Evolutionary conservation across 2,329 filamentous ascomycete genomes (phyloP).

Genomic region (Fusarium solani-melongenae): DNA sequence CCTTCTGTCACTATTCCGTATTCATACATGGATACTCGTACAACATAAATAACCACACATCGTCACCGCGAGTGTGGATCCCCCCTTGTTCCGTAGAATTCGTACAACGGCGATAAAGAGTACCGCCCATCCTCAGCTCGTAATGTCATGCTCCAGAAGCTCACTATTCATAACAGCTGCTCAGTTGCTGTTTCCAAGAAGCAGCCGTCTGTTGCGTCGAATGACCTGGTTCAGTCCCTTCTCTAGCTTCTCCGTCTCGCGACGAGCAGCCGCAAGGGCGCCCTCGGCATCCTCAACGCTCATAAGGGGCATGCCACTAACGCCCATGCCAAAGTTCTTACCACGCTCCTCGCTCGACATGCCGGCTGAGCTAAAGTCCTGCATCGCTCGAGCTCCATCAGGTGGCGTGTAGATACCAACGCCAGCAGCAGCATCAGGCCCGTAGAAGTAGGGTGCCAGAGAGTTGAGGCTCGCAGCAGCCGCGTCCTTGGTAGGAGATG

Average conservation of each 20-base stretch:
- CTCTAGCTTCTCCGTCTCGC: constrained; percentile 71
- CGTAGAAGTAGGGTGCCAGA: constrained; percentile 67
- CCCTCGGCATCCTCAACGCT: constrained; percentile 72
- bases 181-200: constrained; percentile 53
- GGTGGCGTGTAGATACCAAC: constrained; percentile 57
- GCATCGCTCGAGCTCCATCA: constrained; percentile 49
- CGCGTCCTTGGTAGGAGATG: constrained; percentile 55
- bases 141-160: not conserved
- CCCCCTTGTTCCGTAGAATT: not conserved
- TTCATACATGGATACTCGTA: constrained; percentile 12
- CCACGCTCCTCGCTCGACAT: constrained; percentile 45
- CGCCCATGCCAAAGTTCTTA: constrained; percentile 45
- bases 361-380: constrained; percentile 47
- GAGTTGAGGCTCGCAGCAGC: constrained; percentile 64
- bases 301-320: constrained; percentile 65
- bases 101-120: constrained; percentile 6
- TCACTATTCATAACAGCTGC: not conserved
- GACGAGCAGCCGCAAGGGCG: constrained; percentile 62
- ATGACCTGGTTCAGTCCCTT: constrained; percentile 70
- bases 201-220: constrained; percentile 67
- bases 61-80: not conserved
- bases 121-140: not conserved
- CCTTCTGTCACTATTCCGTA: not conserved
- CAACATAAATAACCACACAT: not conserved
- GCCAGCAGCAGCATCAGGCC: constrained; percentile 56